Evolutionary conservation across 352 stramenopile genomes (phyloP).

Genomic region (Phytophthora citricola): DNA sequence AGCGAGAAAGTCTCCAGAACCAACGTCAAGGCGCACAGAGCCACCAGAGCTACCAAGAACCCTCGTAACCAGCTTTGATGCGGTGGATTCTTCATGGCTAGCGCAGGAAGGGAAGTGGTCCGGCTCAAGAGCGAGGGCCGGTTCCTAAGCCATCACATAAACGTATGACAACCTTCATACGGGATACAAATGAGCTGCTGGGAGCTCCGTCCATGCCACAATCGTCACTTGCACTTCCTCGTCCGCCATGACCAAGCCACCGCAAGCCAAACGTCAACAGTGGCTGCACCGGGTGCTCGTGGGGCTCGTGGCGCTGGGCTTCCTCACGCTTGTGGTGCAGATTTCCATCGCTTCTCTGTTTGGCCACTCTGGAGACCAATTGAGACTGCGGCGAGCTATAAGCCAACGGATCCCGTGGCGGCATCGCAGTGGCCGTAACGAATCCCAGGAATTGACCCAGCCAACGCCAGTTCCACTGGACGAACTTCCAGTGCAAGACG

Average conservation of each 20-base stretch:
- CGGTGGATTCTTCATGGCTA: slow-evolving; percentile 5
- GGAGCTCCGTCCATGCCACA: slow-evolving; percentile 8
- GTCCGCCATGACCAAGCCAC: slow-evolving; percentile 5
- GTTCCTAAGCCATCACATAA: slow-evolving; percentile 5
- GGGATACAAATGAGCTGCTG: slow-evolving; percentile 5
- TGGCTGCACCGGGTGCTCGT: slow-evolving; percentile 30
- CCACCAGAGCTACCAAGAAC: slow-evolving; percentile 21
- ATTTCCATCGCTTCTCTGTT: slow-evolving; percentile 21
- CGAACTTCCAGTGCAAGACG: not conserved
- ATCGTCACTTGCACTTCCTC: not conserved
- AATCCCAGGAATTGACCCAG: slow-evolving; percentile 1
- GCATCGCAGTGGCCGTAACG: slow-evolving; percentile 2
- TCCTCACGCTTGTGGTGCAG: slow-evolving; percentile 26
- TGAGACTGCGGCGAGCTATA: slow-evolving; percentile 19
- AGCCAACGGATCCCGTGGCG: slow-evolving; percentile 21
- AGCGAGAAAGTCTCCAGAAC: slow-evolving; percentile 19
- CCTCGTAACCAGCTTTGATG: slow-evolving; percentile 17
- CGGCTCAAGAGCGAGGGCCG: not conserved
- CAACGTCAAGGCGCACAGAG: slow-evolving; percentile 18
- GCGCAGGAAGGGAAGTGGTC: not conserved
- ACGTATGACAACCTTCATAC: not conserved
- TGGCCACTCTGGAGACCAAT: slow-evolving; percentile 19
- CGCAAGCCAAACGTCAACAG: not conserved
- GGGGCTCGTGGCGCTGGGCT: slow-evolving; percentile 17
- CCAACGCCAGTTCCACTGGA: not conserved